A percentile compares a stretch with the other conserved stretches of the same genome.
phyloP scores from a whole-genome alignment of 1,139 yeast genomes.

The Geotrichum reessii region DNA sequence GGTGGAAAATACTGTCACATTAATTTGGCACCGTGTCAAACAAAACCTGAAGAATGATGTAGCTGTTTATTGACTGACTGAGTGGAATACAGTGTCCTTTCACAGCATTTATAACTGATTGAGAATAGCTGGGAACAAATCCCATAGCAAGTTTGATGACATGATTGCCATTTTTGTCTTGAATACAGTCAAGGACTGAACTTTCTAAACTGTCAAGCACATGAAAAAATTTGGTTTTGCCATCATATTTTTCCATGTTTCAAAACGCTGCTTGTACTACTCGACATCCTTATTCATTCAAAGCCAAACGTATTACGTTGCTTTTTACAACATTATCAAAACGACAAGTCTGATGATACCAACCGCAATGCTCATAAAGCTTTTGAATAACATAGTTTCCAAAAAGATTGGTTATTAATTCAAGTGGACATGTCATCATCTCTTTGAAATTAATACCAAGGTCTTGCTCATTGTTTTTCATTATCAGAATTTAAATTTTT shows the following conservation, averaged over 20 bases:
- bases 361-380: slow-evolving; percentile 3
- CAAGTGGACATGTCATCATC: neutral
- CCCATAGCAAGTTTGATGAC: neutral
- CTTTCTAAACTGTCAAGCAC: neutral
- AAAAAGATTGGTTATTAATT: slow-evolving; percentile 9
- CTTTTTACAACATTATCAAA: neutral
- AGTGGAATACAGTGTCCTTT: neutral
- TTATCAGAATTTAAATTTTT: slow-evolving; percentile 3
- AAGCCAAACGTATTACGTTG: neutral
- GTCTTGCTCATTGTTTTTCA: neutral
- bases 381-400: slow-evolving; percentile 10
- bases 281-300: neutral
- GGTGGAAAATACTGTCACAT: neutral
- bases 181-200: neutral
- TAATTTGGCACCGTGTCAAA: neutral
- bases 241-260: neutral
- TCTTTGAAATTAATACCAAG: slow-evolving; percentile 3
- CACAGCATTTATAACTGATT: neutral
- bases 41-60: neutral
- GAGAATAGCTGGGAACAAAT: neutral
- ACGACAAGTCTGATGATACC: neutral
- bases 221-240: neutral
- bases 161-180: neutral
- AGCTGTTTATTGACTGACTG: neutral
- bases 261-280: neutral